Percentiles rank a stretch among this genome's conserved stretches.
These are phyloP conservation scores for Calvatia gigantea DNA, from an alignment of 768 basidiomycete genomes.

Conservation along the genomic window DNA sequence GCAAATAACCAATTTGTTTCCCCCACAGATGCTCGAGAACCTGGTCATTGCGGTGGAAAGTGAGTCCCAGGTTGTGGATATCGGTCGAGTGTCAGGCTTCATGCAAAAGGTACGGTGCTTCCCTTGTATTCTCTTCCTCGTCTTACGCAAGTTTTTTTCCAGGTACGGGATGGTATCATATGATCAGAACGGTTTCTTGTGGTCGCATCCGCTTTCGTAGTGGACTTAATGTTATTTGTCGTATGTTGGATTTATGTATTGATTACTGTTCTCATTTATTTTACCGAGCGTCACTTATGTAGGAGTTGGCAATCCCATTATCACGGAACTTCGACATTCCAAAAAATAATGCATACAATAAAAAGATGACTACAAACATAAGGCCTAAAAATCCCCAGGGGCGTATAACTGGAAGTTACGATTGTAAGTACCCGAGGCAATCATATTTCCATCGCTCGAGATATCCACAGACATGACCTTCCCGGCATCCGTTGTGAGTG, in stretches of 20 bases:
- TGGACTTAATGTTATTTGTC: slow-evolving; percentile 16
- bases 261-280: background rate
- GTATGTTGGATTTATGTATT: slow-evolving; percentile 14
- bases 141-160: too few species aligned
- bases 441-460: slow-evolving; percentile 73
- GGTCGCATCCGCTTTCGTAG: slow-evolving; percentile 15
- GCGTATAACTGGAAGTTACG: slow-evolving; percentile 93
- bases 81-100: slow-evolving; percentile 83
- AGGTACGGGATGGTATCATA: slow-evolving; percentile 65
- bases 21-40: slow-evolving; percentile 72
- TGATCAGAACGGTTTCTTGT: slow-evolving; percentile 21
- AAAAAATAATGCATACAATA: background rate
- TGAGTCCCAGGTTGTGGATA: slow-evolving; percentile 77
- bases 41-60: slow-evolving; percentile 87
- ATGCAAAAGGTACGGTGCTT: slow-evolving; percentile 72
- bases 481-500: slow-evolving; percentile 90
- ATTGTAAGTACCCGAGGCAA: slow-evolving; percentile 91
- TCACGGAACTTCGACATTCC: background rate
- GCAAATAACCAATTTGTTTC: slow-evolving; percentile 15
- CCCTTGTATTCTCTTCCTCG: background rate
- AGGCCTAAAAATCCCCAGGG: slow-evolving; percentile 53
- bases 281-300: background rate
- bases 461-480: slow-evolving; percentile 99
- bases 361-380: slow-evolving; percentile 16
- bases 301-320: too few species aligned